Evolutionary conservation across 352 stramenopile species (phyloP), one percentile per base, ranked within the genome.

Genomic region (Globisporangium rhizosaccharum): DNA sequence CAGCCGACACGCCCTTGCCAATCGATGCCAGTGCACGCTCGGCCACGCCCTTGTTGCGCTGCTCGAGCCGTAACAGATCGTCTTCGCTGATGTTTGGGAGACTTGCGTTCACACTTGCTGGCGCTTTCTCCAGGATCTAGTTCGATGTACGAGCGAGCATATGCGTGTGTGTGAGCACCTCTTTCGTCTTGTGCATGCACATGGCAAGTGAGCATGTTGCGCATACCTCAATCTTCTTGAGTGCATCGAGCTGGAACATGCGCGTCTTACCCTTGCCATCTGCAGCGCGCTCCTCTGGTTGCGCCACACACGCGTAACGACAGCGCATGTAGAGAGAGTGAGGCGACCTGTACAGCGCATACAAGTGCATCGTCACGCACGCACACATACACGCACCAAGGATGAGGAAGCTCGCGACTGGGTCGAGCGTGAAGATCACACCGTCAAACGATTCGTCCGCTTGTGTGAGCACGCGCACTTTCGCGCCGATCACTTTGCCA

Each of bases 11-110:
- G 50, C 72, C 74, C 68, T 88, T 85, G 54, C 86, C 86, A 48
- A 94, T 93, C 25, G 84, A 92, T 18, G 84, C 84, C 45, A 94
- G 64, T 23, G 82, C 84, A 17, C 78, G 78, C 70, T 89, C 75
- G 0, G 82, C 80, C 20, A 84, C 59, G 6, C 59, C 69, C 65
- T 88, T 91, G 65, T 89, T 91, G 44, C 79, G 74, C 70, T 89
- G 75, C 70, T 94, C 84, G 62, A 88, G 46, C 41, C 82, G 83
- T 52, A 81, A 62, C 61, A 94, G 59, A 23, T 94, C 82, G 12
- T 90, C 80, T 41, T 92, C 78, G 33, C 61, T 87, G 39, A 94
- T 78, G 41, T 51, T 56, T 1, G 78, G 76, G 25, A 90, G 60
- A 50, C 59, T 73, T 58, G 80, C 17, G 39, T 75, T 73, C 11